Percentiles rank a stretch among this genome's conserved stretches.
Conservation (phyloP, 2,329 filamentous ascomycete genomes). For the Colletotrichum eleusines region DNA sequence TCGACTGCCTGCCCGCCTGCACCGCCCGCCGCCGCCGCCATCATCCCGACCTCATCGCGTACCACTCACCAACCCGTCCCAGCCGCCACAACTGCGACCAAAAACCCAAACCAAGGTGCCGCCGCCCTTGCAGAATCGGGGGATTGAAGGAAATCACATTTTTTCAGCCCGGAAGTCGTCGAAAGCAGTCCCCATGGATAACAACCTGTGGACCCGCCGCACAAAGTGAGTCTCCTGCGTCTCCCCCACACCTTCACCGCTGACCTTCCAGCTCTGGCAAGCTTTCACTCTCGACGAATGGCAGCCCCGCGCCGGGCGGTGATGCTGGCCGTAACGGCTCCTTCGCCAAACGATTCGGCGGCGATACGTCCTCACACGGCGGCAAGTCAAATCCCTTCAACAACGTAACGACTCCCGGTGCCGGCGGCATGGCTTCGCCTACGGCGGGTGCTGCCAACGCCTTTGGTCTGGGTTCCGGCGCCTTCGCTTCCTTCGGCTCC, state of each 20-base stretch:
- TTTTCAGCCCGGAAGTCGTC: conserved; percentile 40
- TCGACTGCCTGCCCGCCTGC: conserved; percentile 29
- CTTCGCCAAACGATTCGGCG: conserved; percentile 80
- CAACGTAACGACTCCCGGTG: conserved; percentile 77
- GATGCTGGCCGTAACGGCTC: conserved; percentile 71
- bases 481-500: conserved; percentile 94
- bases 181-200: conserved; percentile 66
- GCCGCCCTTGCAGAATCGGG: conserved; percentile 38
- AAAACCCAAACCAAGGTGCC: conserved; percentile 35
- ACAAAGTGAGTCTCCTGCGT: conserved; percentile 73
- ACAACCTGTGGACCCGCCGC: conserved; percentile 82
- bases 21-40: conserved; percentile 29
- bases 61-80: conserved; percentile 29
- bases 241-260: conserved; percentile 24
- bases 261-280: conserved; percentile 76
- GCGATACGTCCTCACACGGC: conserved; percentile 79
- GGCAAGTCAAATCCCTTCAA: conserved; percentile 84
- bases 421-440: conserved; percentile 78
- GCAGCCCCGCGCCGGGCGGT: conserved; percentile 65
- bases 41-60: conserved; percentile 39
- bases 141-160: conserved; percentile 30
- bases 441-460: conserved; percentile 84
- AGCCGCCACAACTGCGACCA: conserved; percentile 41
- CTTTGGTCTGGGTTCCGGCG: conserved; percentile 93
- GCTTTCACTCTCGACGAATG: conserved; percentile 85